A percentile compares a stretch with the other conserved stretches of the same genome.
Evolutionary conservation across 106 monocot genomes (phyloP).

Genomic region (Dendrobium catenatum): DNA sequence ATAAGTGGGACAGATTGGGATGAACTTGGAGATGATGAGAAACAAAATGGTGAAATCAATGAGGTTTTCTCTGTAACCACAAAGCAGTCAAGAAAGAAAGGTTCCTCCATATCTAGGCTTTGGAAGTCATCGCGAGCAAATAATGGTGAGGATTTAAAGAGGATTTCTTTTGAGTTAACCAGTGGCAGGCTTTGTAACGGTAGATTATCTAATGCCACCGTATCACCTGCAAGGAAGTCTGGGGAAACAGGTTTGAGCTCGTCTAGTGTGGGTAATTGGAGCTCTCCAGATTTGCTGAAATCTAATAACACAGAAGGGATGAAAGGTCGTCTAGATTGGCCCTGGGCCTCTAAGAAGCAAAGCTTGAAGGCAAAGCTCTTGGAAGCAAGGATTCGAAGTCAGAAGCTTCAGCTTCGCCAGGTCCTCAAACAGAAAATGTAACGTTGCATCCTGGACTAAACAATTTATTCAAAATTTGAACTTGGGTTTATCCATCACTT

Average conservation of each 20-base stretch:
- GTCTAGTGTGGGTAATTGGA: conserved; percentile 27
- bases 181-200: conserved; percentile 33
- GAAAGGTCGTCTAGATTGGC: conserved; percentile 54
- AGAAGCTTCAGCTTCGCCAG: conserved; percentile 66
- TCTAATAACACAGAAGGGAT: conserved; percentile 26
- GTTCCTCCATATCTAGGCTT: conserved; percentile 47
- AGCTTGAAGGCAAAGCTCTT: conserved; percentile 67
- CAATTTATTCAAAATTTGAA: background rate
- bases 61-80: conserved; percentile 49
- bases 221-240: conserved; percentile 25
- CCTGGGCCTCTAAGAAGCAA: conserved; percentile 44
- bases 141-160: conserved; percentile 21
- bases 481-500: background rate
- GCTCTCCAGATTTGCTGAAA: conserved; percentile 39
- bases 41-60: conserved; percentile 37
- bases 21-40: conserved; percentile 30
- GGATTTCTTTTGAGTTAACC: conserved; percentile 15
- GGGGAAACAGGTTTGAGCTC: conserved; percentile 30
- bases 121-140: conserved; percentile 56
- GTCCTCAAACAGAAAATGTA: conserved; percentile 72
- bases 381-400: conserved; percentile 60
- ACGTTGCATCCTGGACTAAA: background rate
- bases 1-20: conserved; percentile 61
- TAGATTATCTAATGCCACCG: conserved; percentile 29
- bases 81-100: conserved; percentile 53